A percentile compares a stretch with the other conserved stretches of the same genome.
These are phyloP conservation scores for Hyaloscypha bicolor DNA, from an alignment of 495 filamentous ascomycete species.

Conservation along the genomic window DNA sequence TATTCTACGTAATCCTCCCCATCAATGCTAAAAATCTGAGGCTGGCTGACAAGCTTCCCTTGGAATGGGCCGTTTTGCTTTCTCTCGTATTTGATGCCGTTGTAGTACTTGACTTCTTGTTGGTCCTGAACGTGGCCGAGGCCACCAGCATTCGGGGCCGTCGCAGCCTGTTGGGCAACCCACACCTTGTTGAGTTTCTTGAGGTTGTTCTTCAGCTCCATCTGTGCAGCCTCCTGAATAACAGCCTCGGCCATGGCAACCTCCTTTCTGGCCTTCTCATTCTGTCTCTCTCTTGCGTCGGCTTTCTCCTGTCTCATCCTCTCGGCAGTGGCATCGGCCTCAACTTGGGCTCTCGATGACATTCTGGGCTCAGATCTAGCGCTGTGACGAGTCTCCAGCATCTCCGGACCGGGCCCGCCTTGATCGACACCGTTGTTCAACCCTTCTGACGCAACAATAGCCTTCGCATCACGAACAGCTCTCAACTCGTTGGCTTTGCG, in stretches of 20 bases:
- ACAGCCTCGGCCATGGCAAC: conserved; percentile 29
- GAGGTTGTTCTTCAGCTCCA: conserved; percentile 30
- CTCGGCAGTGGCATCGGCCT: conserved; percentile 17
- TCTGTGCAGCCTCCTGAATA: conserved; percentile 24
- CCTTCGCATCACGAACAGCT: conserved; percentile 49
- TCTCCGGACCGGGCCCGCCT: conserved; percentile 15
- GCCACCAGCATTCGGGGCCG: neutral
- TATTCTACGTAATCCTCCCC: conserved; percentile 62
- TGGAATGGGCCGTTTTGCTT: conserved; percentile 54
- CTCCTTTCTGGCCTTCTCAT: conserved; percentile 31
- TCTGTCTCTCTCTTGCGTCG: conserved; percentile 23
- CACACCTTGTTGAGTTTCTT: conserved; percentile 33
- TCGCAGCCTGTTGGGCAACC: conserved; percentile 30
- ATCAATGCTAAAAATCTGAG: conserved; percentile 55
- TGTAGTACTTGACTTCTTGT: conserved; percentile 53
- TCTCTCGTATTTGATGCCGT: conserved; percentile 55
- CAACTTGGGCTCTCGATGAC: conserved; percentile 26
- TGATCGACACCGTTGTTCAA: neutral
- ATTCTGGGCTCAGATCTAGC: conserved; percentile 22
- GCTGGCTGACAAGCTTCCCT: conserved; percentile 52
- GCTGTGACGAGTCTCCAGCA: conserved; percentile 30
- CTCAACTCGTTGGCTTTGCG: conserved; percentile 48
- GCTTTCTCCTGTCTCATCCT: conserved; percentile 26
- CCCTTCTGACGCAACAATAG: conserved; percentile 34
- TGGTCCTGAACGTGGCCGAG: neutral